Conservation (phyloP, 129 eudicot species). For the Flaveria brownii region DNA sequence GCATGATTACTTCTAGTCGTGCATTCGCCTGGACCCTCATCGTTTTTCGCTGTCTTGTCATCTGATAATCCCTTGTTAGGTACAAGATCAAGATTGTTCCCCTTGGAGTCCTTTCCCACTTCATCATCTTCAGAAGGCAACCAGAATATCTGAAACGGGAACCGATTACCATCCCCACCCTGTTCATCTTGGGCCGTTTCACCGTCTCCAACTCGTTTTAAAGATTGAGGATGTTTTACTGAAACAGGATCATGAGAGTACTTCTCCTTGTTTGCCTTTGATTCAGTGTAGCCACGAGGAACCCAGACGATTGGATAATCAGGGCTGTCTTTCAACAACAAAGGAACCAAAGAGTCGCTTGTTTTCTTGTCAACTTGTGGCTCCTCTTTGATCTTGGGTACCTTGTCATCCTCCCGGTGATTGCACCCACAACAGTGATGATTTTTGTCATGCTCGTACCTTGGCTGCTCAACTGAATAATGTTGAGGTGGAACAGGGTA, state of each 20-base stretch:
- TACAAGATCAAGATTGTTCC: conserved; percentile 6
- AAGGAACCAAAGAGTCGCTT: conserved; percentile 38
- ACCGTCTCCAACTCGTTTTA: conserved; percentile 31
- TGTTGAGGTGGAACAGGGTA: conserved; percentile 50
- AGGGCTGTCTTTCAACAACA: conserved; percentile 35
- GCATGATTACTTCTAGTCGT: conserved; percentile 11
- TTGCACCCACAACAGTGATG: conserved; percentile 67
- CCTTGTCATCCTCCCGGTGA: conserved; percentile 40
- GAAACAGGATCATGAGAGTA: conserved; percentile 26
- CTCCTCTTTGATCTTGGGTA: conserved; percentile 36
- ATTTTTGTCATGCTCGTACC: conserved; percentile 52
- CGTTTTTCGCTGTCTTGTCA: background rate
- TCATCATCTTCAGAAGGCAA: conserved; percentile 50
- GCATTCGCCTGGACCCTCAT: conserved; percentile 18
- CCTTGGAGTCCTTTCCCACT: conserved; percentile 26
- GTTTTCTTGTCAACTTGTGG: conserved; percentile 31
- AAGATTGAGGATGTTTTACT: conserved; percentile 22
- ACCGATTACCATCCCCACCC: conserved; percentile 12
- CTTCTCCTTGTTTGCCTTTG: conserved; percentile 21
- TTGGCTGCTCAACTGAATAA: conserved; percentile 45
- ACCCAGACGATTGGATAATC: conserved; percentile 58
- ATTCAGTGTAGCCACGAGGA: conserved; percentile 38
- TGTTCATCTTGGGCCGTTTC: conserved; percentile 22
- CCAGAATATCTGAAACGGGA: conserved; percentile 54
- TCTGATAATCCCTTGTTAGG: conserved; percentile 8